phyloP scores from a whole-genome alignment of 805 yeast species.

The Metschnikowia similis region DNA sequence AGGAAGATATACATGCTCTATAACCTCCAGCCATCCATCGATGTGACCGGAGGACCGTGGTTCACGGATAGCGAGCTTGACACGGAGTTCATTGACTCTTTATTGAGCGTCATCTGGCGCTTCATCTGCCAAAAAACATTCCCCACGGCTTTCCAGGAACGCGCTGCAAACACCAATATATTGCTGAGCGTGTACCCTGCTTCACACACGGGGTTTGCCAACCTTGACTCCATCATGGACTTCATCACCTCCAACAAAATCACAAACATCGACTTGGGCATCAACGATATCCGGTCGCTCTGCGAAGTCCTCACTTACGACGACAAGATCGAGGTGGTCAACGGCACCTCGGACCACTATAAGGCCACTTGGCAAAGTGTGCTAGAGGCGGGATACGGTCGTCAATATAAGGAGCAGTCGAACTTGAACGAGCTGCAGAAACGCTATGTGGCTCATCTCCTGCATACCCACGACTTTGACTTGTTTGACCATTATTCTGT shows the following conservation, averaged over 20 bases:
- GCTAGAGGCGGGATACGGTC: slow-evolving; percentile 60
- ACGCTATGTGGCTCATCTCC: slow-evolving; percentile 10
- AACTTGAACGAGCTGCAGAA: slow-evolving; percentile 11
- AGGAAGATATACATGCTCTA: slow-evolving; percentile 95
- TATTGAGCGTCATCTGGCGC: slow-evolving; percentile 83
- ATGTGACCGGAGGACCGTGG: slow-evolving; percentile 99
- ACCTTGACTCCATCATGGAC: slow-evolving; percentile 66
- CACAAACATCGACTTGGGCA: slow-evolving; percentile 74
- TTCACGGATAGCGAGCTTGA: slow-evolving; percentile 94
- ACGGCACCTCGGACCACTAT: slow-evolving; percentile 55
- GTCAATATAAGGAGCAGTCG: slow-evolving; percentile 22
- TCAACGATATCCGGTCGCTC: slow-evolving; percentile 69
- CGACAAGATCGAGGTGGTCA: slow-evolving; percentile 68
- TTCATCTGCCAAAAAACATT: slow-evolving; percentile 71
- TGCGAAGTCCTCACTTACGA: slow-evolving; percentile 88
- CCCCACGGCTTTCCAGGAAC: slow-evolving; percentile 63
- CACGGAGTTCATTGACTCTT: slow-evolving; percentile 83
- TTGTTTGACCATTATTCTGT: slow-evolving; percentile 41
- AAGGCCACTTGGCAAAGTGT: slow-evolving; percentile 83
- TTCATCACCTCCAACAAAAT: slow-evolving; percentile 71
- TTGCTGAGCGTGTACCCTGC: slow-evolving; percentile 52
- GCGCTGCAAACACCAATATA: slow-evolving; percentile 29
- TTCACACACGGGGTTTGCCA: slow-evolving; percentile 59
- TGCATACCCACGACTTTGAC: slow-evolving; percentile 23
- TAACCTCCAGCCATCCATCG: slow-evolving; percentile 87